Base-by-base conservation (phyloP, 257 asterid species). In the Lycium barbarum region DNA sequence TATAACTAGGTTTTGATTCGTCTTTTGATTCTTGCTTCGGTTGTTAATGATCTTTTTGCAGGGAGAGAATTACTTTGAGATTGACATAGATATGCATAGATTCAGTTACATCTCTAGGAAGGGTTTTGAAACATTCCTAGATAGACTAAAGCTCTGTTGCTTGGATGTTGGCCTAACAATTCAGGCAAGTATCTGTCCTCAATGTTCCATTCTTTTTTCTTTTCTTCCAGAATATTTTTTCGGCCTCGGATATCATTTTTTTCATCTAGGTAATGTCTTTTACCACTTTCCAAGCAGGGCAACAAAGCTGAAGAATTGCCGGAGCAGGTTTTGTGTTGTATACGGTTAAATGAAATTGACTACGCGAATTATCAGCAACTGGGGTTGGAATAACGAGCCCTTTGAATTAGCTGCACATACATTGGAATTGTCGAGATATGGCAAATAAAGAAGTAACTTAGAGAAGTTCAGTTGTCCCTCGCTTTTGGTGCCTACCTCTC, bases 11-110 rank as follows among this genome's bases (percentile, higher is more conserved):
- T 70, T 36, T 84, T 33, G 81, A 54, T n/a, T 55, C 83, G 49
- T 9, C 40, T 70, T 45, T 80, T 33, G 83, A 22, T 72, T 53
- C 86, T 80, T 12, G 54, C 11, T 47, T 49, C 1, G 26, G 38
- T 4, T 66, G 40, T 26, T 68, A 51, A 9, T 65, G 33, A 38
- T 53, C 66, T 83, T 51, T 85, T 85, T 83, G 87, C 93, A 96
- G 98, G 98, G 95, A 20, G 95, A 90, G 26, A 95, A 93, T 90
- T 97, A 95, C 88, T 91, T 97, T 47, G 99, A 97, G 87, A 95
- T 97, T 45, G 98, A 95, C 84, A 83, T 97, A 93, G 99, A 97
- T 63, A 97, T 97, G 98, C 99, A 97, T 86, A 90, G 98, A 84
- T 95, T 94, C 89, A 91, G 98, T 91, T 94, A 94, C 90, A 95